Conservation (phyloP, 176 grass and related monocot genomes). For the Poa pratensis region DNA sequence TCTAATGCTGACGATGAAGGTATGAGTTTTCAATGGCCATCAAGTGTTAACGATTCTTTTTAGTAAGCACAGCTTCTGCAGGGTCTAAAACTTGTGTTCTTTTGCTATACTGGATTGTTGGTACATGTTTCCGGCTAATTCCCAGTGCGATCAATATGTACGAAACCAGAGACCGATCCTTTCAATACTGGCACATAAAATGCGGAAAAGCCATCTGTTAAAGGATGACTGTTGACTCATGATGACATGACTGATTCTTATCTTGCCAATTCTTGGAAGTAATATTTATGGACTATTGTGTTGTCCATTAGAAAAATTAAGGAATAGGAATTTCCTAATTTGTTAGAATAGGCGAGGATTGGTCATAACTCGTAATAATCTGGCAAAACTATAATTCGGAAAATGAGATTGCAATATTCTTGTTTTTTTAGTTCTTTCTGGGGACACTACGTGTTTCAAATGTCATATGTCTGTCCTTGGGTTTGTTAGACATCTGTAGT, state of each 20-base stretch:
- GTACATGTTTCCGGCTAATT: slow-evolving; percentile 23
- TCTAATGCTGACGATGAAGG: slow-evolving; percentile 97
- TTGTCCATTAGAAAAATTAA: neutral
- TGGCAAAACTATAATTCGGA: neutral
- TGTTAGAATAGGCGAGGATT: neutral
- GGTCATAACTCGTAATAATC: slow-evolving; percentile 8
- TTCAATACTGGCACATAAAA: neutral
- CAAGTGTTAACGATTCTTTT: slow-evolving; percentile 23
- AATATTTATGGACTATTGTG: neutral
- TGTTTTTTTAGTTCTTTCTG: neutral
- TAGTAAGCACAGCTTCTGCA: neutral
- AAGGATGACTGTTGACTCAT: neutral
- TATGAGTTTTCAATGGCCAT: slow-evolving; percentile 25
- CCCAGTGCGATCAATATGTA: neutral
- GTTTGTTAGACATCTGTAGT: neutral
- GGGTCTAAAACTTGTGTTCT: neutral
- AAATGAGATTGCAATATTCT: neutral
- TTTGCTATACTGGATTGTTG: neutral
- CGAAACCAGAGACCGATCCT: neutral
- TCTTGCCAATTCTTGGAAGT: neutral
- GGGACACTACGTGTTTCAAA: slow-evolving; percentile 4
- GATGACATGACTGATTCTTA: neutral
- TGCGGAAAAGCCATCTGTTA: neutral
- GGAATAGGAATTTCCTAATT: neutral
- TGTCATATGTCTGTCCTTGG: neutral